Conservation (phyloP, 768 basidiomycete genomes). For the Clitopilus hobsonii region DNA sequence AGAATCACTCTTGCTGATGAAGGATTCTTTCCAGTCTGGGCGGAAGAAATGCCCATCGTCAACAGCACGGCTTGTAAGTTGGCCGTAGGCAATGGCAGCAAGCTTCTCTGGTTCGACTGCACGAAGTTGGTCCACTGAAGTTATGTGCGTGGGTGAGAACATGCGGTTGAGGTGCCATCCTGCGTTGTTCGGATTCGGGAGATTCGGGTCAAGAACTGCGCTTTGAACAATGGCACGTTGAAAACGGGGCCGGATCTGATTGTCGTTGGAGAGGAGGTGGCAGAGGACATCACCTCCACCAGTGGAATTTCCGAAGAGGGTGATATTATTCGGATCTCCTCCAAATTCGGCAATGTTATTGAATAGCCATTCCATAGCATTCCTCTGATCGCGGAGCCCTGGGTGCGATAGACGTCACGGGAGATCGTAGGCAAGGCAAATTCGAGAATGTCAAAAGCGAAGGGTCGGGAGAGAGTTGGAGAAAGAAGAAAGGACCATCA, state of each 20-base stretch:
- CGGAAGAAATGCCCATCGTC: slow-evolving; percentile 72
- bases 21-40: slow-evolving; percentile 48
- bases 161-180: slow-evolving; percentile 66
- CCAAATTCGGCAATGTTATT: slow-evolving; percentile 59
- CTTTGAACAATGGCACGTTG: slow-evolving; percentile 76
- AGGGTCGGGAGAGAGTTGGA: background rate
- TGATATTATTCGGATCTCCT: slow-evolving; percentile 58
- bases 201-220: slow-evolving; percentile 54
- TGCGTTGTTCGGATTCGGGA: slow-evolving; percentile 55
- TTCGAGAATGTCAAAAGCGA: too few relatives aligned
- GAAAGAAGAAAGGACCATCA: background rate
- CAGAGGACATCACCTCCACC: slow-evolving; percentile 56
- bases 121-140: slow-evolving; percentile 60
- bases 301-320: slow-evolving; percentile 45
- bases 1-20: slow-evolving; percentile 30
- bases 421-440: too few relatives aligned
- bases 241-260: slow-evolving; percentile 59
- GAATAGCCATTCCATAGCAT: slow-evolving; percentile 61
- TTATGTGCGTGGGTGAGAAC: slow-evolving; percentile 49
- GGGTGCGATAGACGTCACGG: too few relatives aligned
- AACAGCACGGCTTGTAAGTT: slow-evolving; percentile 44
- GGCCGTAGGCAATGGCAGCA: slow-evolving; percentile 33
- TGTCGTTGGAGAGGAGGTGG: slow-evolving; percentile 60
- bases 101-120: slow-evolving; percentile 54
- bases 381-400: slow-evolving; percentile 64